Base-by-base conservation (phyloP, 139 green algal species). In the Chlamydomonas sp. region DNA sequence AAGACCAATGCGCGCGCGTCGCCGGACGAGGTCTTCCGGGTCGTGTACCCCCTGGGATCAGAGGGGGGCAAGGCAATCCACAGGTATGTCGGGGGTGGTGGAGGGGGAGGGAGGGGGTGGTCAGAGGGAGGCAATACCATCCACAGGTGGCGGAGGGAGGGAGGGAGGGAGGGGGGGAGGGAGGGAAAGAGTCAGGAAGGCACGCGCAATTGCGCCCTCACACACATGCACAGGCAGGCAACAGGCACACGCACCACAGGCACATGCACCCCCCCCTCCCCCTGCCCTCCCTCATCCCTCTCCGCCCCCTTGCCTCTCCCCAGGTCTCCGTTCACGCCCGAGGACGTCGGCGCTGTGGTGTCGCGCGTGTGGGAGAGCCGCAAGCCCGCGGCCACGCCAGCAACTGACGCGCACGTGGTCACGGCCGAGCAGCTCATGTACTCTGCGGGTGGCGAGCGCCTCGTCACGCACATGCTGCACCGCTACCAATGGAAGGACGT, bases 381-480 rank as follows among this genome's bases (percentile, higher is more conserved):
- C 13, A 58, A 24, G 22, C 47, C 33, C 31, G 29, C 37, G 35
- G 38, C 68, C 28, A 5, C 24, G 4, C 3, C 48, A 24, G 61
- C 35, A 3, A 3, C 31, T 1, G 28, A 57, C 26, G 54, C n/a
- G 20, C 35, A 59, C 5, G 63, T 37, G 1, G 59, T 88, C 22
- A 81, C 38, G 5, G 69, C 79, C 1, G 78, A 82, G 47, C 76
- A 85, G 72, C 62, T 88, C 36, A 79, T 84, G 77, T 84, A 84
- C 64, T 69, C 67, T 22, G 69, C 71, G 2, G 47, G 29, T 1
- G 81, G 79, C 1, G 79, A 81, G 66, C 54, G 68, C 37, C 38
- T 88, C 26, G 76, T 84, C 10, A 74, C 65, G n/a, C 65, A 76
- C n/a, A 70, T 82, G 75, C 57, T 85, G 68, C 31, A 61, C 48